Evolutionary conservation across 495 filamentous ascomycete species (phyloP), one percentile per base, ranked within the genome.

Genomic region (Trichoderma gamsii): DNA sequence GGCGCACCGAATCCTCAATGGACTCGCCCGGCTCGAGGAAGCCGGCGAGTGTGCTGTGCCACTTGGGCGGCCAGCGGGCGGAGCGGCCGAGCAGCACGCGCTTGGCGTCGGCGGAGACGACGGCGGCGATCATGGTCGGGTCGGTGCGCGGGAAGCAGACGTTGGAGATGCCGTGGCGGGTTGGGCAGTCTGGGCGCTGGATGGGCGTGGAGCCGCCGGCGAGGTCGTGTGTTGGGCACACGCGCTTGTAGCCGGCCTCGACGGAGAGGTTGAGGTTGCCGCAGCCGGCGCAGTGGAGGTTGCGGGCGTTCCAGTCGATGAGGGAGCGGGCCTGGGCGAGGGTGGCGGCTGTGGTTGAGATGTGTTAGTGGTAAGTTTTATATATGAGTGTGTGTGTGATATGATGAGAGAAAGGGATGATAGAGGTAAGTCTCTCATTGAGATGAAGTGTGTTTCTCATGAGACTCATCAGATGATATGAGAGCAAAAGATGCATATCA

Each of bases 11-110:
- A 77, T 97, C 96, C 74, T 98, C 96, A 68, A 98, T 89, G 12
- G 87, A 90, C 82, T 99, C 95, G 1, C 90, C 96, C 8, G 95
- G 95, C 77, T 99, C 95, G 68, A 93, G 88, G 78, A 99, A 99
- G 0, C 95, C 96, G 0, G 95, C 95, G 3, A 99, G 86, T 1
- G 93, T 96, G 66, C 83, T 88, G 80, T 92, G 98, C 91, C 91
- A 97, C 71, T 87, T 79, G 4, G 85, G 82, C 1, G 95, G 95
- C 85, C 89, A 98, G 32, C 90, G 83, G 73, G 89, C 90, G 72
- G 90, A 86, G 4, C 95, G 89, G 41, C 95, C 95, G 0, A 99
- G 89, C 4, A 98, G 86, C 18, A 97, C 73, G 35, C 88, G 86
- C 71, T 87, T 85, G 43, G 86, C 87, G 72, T 94, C 89, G 51